phyloP scores from a whole-genome alignment of 2,329 filamentous ascomycete species.

The Colletotrichum sp. region DNA sequence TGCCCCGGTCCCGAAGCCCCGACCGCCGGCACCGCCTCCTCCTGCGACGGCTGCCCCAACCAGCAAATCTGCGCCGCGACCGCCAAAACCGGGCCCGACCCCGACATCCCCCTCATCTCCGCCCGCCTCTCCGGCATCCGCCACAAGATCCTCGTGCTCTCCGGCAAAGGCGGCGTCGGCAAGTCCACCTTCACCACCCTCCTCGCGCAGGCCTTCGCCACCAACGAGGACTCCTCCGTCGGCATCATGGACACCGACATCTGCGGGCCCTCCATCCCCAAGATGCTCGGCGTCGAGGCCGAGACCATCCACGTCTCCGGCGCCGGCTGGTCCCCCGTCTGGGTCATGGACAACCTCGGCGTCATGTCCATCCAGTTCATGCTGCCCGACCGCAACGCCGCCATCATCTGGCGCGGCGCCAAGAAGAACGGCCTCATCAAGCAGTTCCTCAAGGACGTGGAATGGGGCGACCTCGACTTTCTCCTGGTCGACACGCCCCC shows the following conservation, averaged over 20 bases:
- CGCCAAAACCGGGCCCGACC: slow-evolving; percentile 92
- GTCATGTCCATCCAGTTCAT: slow-evolving; percentile 99
- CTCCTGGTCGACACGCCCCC: slow-evolving; percentile 94
- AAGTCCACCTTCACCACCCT: slow-evolving; percentile 94
- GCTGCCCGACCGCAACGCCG: slow-evolving; percentile 91
- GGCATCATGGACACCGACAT: slow-evolving; percentile 99
- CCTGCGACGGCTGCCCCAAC: slow-evolving; percentile 94
- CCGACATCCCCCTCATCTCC: slow-evolving; percentile 89
- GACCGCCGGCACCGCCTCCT: slow-evolving; percentile 73
- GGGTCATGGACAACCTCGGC: slow-evolving; percentile 91
- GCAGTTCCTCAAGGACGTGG: slow-evolving; percentile 96
- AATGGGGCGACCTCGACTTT: slow-evolving; percentile 96
- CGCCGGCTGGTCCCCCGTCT: slow-evolving; percentile 92
- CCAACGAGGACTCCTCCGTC: slow-evolving; percentile 78
- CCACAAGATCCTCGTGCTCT: slow-evolving; percentile 92
- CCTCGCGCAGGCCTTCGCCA: slow-evolving; percentile 87
- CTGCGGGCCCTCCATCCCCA: slow-evolving; percentile 93
- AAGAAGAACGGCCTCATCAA: slow-evolving; percentile 99
- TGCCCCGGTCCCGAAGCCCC: slow-evolving; percentile 90
- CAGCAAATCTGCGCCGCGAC: slow-evolving; percentile 88
- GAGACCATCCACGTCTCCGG: slow-evolving; percentile 93
- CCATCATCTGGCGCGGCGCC: slow-evolving; percentile 95
- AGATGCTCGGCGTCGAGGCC: slow-evolving; percentile 97
- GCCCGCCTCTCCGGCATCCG: slow-evolving; percentile 79
- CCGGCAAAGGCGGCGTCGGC: slow-evolving; percentile 94